Base-by-base conservation (phyloP, 495 filamentous ascomycete genomes). In the Filosporella fistucella region DNA sequence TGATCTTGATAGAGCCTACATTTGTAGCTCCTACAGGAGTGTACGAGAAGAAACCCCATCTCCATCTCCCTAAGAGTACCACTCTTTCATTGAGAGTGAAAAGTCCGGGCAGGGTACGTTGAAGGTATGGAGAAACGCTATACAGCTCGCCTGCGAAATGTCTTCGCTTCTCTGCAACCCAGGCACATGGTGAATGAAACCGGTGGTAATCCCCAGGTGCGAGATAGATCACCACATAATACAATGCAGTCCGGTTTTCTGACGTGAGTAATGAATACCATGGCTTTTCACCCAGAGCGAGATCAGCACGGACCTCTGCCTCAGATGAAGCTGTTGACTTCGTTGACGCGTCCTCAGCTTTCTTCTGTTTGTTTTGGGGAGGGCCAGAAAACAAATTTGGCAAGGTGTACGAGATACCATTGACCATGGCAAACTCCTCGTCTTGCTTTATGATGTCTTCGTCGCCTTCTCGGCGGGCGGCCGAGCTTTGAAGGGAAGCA, bases 21-120 rank as follows among this genome's bases (percentile, higher is more conserved):
- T 99, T 99, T n/a, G 93, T 99, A 11, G 93, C 93, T 49, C 93
- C 93, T 24, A 99, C 91, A 14, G 94, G 91, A 0, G 86, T 93
- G 68, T 88, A 95, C 58, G 84, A 87, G 71, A 97, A 97, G 77
- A 99, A 96, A 11, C 93, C 93, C 80, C 88, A 93, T 7, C 90
- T 84, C 93, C 93, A 99, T 24, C 90, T 80, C 13, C 93, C 93
- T 1, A 99, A 72, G 2, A 99, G 73, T 2, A 93, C 94, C 13
- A 99, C 91, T 21, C 93, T 82, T 67, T 99, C 93, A 64, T 99
- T 99, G 5, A 99, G 72, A 2, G 89, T 94, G 68, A 99, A 99
- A 9, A 99, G 75, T 7, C 90, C 90, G 0, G 94, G 91, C 0
- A 99, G 75, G 7, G 87, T 91, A 34, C 84, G 81, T 62, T 96